Evolutionary conservation across 495 filamentous ascomycete genomes (phyloP), one percentile per base, ranked within the genome.

Genomic region (Diplogelasinospora grovesii): DNA sequence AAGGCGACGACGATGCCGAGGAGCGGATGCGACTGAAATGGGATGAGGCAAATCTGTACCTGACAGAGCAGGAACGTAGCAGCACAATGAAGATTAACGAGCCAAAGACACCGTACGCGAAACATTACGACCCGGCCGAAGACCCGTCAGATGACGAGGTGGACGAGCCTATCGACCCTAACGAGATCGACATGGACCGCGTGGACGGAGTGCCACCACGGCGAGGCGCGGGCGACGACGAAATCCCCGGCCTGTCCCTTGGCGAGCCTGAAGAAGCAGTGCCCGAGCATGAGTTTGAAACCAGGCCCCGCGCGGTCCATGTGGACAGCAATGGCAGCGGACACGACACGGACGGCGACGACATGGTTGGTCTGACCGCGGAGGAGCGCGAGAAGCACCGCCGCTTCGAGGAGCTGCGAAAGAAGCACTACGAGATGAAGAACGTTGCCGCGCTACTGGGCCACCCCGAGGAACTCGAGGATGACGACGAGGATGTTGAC

Each of bases 81-180:
- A 77, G 83, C 22, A 97, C 90, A 31, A 97, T 97, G 93, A 97
- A 97, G 72, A 97, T 98, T 54, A 81, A 85, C 50, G 92, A 98
- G 66, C 92, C 92, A 34, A 98, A 98, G 73, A 98, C 92, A 13
- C 92, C 92, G 0, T 98, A 86, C 50, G 92, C 86, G 11, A 82
- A 78, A 52, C 84, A 85, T 46, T 96, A 96, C 54, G 88, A 98
- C 54, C 88, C 89, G 11, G 54, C 76, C 22, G 85, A 95, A 53
- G 92, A 97, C 43, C 84, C 86, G 23, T 74, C 71, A 13, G 85
- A 82, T 37, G 83, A 79, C 25, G 82, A 93, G 57, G 74, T 79
- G 52, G 63, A 60, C 18, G 59, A 57, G 49, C 46, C 48, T 27
- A 52, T 56, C 39, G 50, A 57, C 44, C 54, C 46, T 46, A 28